Percentiles rank a stretch among this genome's conserved stretches.
Conservation (phyloP, 495 filamentous ascomycete genomes). For the Penicillium nucicola region DNA sequence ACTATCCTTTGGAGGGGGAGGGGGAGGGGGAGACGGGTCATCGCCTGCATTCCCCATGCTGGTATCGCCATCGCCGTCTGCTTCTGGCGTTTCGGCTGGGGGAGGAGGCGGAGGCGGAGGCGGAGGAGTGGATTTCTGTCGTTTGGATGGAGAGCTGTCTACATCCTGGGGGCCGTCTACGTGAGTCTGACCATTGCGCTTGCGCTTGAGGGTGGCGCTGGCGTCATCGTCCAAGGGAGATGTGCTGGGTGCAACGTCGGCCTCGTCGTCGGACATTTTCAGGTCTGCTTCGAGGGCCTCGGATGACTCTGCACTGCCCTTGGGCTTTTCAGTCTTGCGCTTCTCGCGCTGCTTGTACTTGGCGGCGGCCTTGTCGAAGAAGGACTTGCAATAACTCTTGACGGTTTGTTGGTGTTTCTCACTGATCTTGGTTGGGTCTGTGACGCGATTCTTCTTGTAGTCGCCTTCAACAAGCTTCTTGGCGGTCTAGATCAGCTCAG, state of each 20-base stretch:
- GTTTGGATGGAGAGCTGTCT: constrained; percentile 31
- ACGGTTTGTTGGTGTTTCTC: constrained; percentile 76
- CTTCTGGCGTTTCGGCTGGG: constrained; percentile 9
- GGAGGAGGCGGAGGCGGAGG: constrained; percentile 32
- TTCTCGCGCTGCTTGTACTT: constrained; percentile 71
- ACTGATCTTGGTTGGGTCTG: constrained; percentile 77
- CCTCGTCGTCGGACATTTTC: constrained; percentile 58
- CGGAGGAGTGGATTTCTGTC: constrained; percentile 39
- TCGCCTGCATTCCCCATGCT: constrained; percentile 19
- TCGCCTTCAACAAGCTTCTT: constrained; percentile 88
- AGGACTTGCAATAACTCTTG: constrained; percentile 76
- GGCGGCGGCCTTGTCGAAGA: constrained; percentile 76
- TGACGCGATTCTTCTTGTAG: constrained; percentile 80
- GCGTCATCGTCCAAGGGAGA: constrained; percentile 30
- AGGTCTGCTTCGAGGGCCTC: constrained; percentile 41
- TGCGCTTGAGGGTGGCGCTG: constrained; percentile 19
- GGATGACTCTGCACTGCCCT: constrained; percentile 2
- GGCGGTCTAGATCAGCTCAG: constrained; percentile 44
- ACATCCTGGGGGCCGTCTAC: constrained; percentile 30
- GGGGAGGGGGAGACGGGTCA: constrained; percentile 19
- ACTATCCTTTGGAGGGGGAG: constrained; percentile 19
- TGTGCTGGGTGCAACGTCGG: constrained; percentile 10
- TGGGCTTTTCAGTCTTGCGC: constrained; percentile 52
- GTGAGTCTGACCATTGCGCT: constrained; percentile 42
- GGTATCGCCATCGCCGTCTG: constrained; percentile 24